Base-by-base conservation (phyloP, 2,329 filamentous ascomycete genomes). In the Pezicula radicicola region DNA sequence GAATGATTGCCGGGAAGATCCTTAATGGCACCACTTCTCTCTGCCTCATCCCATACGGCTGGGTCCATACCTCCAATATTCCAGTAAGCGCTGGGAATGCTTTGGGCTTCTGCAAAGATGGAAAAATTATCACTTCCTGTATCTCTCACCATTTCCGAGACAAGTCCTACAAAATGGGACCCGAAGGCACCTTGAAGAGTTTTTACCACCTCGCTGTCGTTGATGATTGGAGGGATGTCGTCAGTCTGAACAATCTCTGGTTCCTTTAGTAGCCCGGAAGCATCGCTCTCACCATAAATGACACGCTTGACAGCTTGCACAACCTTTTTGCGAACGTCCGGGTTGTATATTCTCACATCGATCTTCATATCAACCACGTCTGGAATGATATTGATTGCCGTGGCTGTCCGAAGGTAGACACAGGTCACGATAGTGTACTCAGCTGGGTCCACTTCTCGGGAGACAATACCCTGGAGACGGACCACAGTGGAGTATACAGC, bases 1-100 rank as follows among this genome's bases (percentile, higher is more conserved):
- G 73, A 78, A 60, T 85, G 81, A 54, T 84, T 85, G 1, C 74
- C 75, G 0, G 81, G 75, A 6, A 84, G 70, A 13, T 30, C 19
- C 8, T 49, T 15, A 4, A 52, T n/a, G 8, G 30, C 27, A 3
- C 39, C 50, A 42, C 79, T 75, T 50, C 63, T 68, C 61, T 74
- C 70, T 15, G 70, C 70, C 55, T 70, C 65, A 63, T 83, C 78
- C 72, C 74, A 83, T 5, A 72, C 44, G 46, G 71, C 70, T 0
- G 66, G 66, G 52, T 79, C 75, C 35, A 73, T 72, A 0, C 79
- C 78, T 0, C 82, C 81, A 55, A 81, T 73, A 57, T 78, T 68
- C 69, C 79, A 84, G 58, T 82, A 84, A 45, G 69, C 74, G 52
- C 70, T 72, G 4, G 80, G 81, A 57, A 70, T 19, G 27, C 49